Percentiles rank a stretch among this genome's conserved stretches.
Conservation (phyloP, 2,329 filamentous ascomycete genomes). For the Curvularia spicifera region DNA sequence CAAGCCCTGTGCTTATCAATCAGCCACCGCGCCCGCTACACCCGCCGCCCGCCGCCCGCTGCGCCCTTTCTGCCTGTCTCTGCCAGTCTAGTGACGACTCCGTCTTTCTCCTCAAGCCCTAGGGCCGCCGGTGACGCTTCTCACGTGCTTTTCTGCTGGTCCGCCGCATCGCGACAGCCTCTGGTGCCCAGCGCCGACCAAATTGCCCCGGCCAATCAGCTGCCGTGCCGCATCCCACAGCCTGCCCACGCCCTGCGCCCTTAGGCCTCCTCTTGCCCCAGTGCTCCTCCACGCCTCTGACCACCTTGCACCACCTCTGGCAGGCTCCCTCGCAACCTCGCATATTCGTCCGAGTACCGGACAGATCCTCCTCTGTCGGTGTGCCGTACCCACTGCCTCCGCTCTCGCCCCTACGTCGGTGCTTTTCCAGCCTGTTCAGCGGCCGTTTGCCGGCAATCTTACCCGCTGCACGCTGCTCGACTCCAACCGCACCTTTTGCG, state of each 20-base stretch:
- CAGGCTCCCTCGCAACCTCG: constrained; percentile 2
- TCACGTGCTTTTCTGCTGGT: constrained; percentile 16
- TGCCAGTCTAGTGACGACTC: neutral
- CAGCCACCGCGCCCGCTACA: constrained; percentile 16
- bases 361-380: constrained; percentile 6
- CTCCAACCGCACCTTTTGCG: constrained; percentile 16
- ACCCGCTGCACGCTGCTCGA: constrained; percentile 20
- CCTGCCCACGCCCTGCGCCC: neutral
- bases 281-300: constrained; percentile 20
- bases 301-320: constrained; percentile 12
- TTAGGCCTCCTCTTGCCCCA: constrained; percentile 10
- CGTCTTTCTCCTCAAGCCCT: constrained; percentile 3
- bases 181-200: constrained; percentile 21
- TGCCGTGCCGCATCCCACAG: constrained; percentile 8
- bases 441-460: constrained; percentile 5
- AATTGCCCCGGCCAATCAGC: constrained; percentile 24
- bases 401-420: constrained; percentile 11
- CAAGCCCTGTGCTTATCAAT: constrained; percentile 30
- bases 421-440: neutral
- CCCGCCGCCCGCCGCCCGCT: constrained; percentile 7
- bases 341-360: neutral
- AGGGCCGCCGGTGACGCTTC: constrained; percentile 21
- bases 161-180: constrained; percentile 25
- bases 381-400: constrained; percentile 16
- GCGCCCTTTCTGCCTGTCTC: constrained; percentile 26